Base-by-base conservation (phyloP, 2,329 filamentous ascomycete species). In the Arthrobotrys sinensis region DNA sequence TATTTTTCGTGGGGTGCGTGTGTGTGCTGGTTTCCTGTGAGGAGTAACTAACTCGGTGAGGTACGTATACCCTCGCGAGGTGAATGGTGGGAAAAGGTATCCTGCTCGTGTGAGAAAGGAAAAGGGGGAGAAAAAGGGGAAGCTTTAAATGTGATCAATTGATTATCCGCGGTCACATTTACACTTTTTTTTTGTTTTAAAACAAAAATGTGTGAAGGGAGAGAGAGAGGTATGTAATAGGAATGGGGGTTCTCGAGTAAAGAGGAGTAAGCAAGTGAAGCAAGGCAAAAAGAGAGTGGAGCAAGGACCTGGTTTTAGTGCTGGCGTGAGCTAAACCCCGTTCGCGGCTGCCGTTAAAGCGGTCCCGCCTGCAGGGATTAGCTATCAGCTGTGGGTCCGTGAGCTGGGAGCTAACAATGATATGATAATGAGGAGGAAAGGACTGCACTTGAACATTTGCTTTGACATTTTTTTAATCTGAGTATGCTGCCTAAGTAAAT, bases 91-190 rank as follows among this genome's bases (percentile, higher is more conserved):
- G 21, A 24, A 52, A 36, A 19, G 62, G 28, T 38, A 60, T 60
- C 55, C 34, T 60, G 55, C 55, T 60, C 55, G 55, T 60, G 55
- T 60, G 55, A 52, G 32, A 52, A 66, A 66, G 62, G 43, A 4
- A 14, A 66, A 14, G 43, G 36, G 36, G 28, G 32, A 66, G 24
- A 66, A 50, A 38, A 16, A 32, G 36, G 43, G 62, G n/a, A 48
- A 24, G 40, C 28, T 60, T 60, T 43, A 60, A 60, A 60, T 60
- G 55, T 60, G 55, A 60, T 43, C 55, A 60, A 60, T 60, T 43
- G 36, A 43, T 43, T 60, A 60, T 60, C 55, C 62, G 45, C 62
- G n/a, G 48, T 66, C 62, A 66, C 62, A 66, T 66, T 52, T 52
- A 36, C 45, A 52, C 16, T 24, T 4, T 19, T 16, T 48, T 38